phyloP scores from a whole-genome alignment of 495 filamentous ascomycete genomes.

The Penicillium fimorum region DNA sequence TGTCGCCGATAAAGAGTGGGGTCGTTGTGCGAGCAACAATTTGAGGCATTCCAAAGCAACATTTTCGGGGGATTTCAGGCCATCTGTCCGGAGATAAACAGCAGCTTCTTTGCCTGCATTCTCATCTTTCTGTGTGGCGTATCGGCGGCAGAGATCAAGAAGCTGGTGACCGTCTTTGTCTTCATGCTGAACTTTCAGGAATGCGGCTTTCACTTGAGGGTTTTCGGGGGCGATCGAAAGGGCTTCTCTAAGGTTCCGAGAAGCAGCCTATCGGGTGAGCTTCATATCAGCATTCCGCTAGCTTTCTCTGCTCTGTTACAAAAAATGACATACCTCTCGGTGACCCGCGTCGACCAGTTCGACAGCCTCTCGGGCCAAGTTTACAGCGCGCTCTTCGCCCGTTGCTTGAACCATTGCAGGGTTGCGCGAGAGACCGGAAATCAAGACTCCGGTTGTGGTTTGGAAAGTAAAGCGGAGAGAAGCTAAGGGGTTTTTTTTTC shows the following conservation, averaged over 20 bases:
- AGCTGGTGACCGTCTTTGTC: slow-evolving; percentile 50
- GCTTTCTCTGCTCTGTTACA: not conserved
- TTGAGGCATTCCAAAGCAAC: slow-evolving; percentile 55
- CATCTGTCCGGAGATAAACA: slow-evolving; percentile 52
- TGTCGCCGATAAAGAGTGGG: slow-evolving; percentile 37
- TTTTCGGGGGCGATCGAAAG: slow-evolving; percentile 59
- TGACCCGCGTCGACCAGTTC: slow-evolving; percentile 50
- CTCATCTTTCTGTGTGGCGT: slow-evolving; percentile 50
- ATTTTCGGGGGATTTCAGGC: slow-evolving; percentile 48
- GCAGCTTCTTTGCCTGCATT: slow-evolving; percentile 57
- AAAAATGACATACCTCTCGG: slow-evolving; percentile 40
- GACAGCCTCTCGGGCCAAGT: slow-evolving; percentile 50
- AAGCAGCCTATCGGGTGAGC: slow-evolving; percentile 46
- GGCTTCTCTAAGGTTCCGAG: slow-evolving; percentile 61
- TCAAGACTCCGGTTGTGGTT: slow-evolving; percentile 7
- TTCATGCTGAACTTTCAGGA: slow-evolving; percentile 51
- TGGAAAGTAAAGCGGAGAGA: not conserved
- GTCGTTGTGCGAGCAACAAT: slow-evolving; percentile 49
- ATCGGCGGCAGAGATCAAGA: slow-evolving; percentile 54
- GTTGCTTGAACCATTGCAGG: slow-evolving; percentile 50
- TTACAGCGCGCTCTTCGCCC: slow-evolving; percentile 49
- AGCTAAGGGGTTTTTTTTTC: slow-evolving; percentile 12
- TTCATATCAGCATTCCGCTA: not conserved
- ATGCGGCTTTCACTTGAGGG: slow-evolving; percentile 50
- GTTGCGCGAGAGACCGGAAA: slow-evolving; percentile 18